Conservation (phyloP, 768 basidiomycete genomes). For the Scleroderma citrinum region DNA sequence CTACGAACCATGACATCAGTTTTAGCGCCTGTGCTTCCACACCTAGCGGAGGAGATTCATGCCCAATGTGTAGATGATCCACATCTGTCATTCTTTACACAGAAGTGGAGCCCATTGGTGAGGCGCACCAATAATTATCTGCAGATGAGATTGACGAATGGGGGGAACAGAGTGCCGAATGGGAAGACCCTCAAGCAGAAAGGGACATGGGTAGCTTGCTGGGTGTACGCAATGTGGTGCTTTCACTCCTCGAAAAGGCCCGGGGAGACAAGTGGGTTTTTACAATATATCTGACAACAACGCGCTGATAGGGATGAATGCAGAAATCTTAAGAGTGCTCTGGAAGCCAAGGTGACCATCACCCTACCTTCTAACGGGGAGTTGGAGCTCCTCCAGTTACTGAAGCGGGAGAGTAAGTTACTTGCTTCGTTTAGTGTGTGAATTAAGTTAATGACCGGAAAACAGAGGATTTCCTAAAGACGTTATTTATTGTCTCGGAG, state of each 20-base stretch:
- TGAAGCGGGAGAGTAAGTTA: conserved; percentile 39
- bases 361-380: conserved; percentile 39
- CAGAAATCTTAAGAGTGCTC: conserved; percentile 67
- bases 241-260: conserved; percentile 71
- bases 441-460: neutral
- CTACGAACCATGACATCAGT: conserved; percentile 61
- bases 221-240: conserved; percentile 51
- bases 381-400: conserved; percentile 30
- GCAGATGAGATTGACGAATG: neutral
- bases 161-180: conserved; percentile 43
- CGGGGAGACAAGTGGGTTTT: conserved; percentile 60
- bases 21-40: conserved; percentile 82
- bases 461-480: conserved; percentile 60
- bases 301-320: conserved; percentile 2
- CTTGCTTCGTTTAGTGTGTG: neutral
- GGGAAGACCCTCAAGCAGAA: conserved; percentile 54
- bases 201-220: conserved; percentile 62
- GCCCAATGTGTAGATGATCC: conserved; percentile 17
- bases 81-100: conserved; percentile 59
- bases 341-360: conserved; percentile 72
- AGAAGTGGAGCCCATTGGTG: conserved; percentile 67
- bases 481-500: conserved; percentile 78
- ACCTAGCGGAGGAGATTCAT: conserved; percentile 86
- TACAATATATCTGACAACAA: neutral
- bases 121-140: conserved; percentile 16